phyloP scores from a whole-genome alignment of 1,139 yeast species.

The Wickerhamiella pararugosa region DNA sequence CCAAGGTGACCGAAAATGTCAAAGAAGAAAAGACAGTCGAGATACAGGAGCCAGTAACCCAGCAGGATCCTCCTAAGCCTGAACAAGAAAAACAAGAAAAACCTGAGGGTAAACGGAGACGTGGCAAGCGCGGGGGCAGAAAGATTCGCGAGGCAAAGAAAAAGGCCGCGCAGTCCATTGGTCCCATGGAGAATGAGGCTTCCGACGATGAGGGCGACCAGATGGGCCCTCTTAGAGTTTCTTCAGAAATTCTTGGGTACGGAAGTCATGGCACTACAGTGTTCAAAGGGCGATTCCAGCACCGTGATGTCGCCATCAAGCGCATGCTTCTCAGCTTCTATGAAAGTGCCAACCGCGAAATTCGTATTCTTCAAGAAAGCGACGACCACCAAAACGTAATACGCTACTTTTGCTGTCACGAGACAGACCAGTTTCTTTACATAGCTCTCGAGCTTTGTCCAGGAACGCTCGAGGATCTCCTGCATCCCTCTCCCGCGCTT shows the following conservation, averaged over 20 bases:
- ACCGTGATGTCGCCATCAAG: conserved; percentile 89
- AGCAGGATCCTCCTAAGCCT: neutral
- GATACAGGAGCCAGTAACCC: neutral
- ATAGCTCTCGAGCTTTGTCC: conserved; percentile 87
- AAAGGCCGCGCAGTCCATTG: conserved; percentile 2
- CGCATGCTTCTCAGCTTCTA: conserved; percentile 86
- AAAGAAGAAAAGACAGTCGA: too few species aligned
- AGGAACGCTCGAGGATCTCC: conserved; percentile 74
- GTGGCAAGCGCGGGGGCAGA: conserved; percentile 81
- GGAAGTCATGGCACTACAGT: conserved; percentile 98
- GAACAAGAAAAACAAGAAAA: conserved; percentile 18
- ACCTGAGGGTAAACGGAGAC: conserved; percentile 37
- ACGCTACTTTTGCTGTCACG: conserved; percentile 82
- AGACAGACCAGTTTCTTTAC: conserved; percentile 72
- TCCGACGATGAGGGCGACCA: conserved; percentile 4
- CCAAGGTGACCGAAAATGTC: too few species aligned
- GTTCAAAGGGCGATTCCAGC: conserved; percentile 76
- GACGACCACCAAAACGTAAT: conserved; percentile 95
- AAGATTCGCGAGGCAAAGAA: conserved; percentile 27
- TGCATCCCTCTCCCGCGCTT: conserved; percentile 30
- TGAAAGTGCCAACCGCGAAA: conserved; percentile 93
- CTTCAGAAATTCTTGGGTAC: conserved; percentile 69
- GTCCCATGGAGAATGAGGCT: neutral
- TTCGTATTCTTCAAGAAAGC: conserved; percentile 72
- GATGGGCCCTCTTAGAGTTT: conserved; percentile 36